phyloP scores from a whole-genome alignment of 176 grass and related monocot species.

The Stipa capillata region DNA sequence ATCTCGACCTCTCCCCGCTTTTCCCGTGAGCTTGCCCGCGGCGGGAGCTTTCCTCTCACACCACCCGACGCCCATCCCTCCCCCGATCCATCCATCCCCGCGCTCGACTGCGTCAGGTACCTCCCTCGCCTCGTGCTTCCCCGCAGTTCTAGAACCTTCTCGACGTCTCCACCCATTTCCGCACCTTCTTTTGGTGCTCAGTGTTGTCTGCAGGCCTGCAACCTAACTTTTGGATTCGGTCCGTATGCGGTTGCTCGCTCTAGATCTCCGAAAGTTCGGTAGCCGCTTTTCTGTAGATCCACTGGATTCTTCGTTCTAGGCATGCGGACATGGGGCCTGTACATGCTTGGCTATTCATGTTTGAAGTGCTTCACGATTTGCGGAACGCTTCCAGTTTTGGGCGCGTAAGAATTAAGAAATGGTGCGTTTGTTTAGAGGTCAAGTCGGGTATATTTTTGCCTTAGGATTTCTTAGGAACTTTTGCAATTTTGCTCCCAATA shows the following conservation, averaged over 20 bases:
- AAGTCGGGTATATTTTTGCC: not conserved
- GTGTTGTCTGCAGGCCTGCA: not conserved
- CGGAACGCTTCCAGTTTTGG: not conserved
- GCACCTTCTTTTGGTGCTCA: not conserved
- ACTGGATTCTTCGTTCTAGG: not conserved
- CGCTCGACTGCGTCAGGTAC: not conserved
- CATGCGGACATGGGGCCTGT: too few relatives aligned
- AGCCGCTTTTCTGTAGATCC: not conserved
- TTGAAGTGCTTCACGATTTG: not conserved
- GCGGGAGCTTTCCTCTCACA: too few relatives aligned
- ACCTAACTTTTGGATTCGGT: not conserved
- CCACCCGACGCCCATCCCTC: not conserved
- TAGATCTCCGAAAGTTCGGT: slow-evolving; percentile 16
- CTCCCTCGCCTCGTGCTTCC: not conserved
- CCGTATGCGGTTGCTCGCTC: not conserved
- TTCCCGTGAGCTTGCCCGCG: not conserved
- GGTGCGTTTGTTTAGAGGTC: not conserved
- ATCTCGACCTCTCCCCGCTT: not conserved
- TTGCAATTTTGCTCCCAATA: not conserved
- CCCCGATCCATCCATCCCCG: not conserved
- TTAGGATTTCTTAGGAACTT: not conserved
- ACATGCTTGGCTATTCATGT: not conserved
- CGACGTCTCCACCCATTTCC: not conserved
- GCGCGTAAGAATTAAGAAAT: not conserved
- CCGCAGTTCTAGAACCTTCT: slow-evolving; percentile 3